phyloP scores from a whole-genome alignment of 805 yeast species.

The Teunomyces kruisii region DNA sequence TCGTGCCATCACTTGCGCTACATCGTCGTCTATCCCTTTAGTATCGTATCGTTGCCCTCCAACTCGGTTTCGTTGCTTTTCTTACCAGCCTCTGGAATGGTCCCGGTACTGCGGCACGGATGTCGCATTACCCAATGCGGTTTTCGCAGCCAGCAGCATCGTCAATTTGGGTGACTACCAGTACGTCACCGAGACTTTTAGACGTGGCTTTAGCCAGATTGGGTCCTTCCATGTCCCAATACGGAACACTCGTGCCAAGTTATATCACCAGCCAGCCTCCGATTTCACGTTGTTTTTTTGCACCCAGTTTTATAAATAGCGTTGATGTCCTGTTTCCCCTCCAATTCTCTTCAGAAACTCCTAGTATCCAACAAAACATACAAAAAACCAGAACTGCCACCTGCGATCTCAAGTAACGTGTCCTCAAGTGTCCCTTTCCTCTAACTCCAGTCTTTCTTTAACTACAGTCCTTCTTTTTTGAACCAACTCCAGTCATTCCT shows the following conservation, averaged over 20 bases:
- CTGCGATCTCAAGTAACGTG: background rate
- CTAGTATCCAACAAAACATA: too few species aligned
- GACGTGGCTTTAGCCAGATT: background rate
- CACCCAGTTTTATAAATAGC: background rate
- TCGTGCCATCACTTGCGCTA: too few species aligned
- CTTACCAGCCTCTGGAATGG: background rate
- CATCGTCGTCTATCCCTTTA: too few species aligned
- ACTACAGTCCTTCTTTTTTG: constrained; percentile 17
- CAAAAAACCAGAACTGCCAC: too few species aligned
- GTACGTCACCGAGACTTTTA: background rate
- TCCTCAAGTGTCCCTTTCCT: background rate
- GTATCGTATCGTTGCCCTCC: background rate
- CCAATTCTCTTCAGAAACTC: background rate
- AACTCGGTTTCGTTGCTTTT: background rate
- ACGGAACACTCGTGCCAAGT: background rate
- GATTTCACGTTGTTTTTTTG: background rate
- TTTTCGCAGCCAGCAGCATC: constrained; percentile 13
- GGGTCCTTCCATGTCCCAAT: background rate
- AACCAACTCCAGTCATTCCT: constrained; percentile 20
- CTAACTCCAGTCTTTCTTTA: constrained; percentile 6
- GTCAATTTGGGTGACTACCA: background rate
- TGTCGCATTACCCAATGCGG: constrained; percentile 3
- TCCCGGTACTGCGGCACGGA: background rate
- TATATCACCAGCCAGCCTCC: background rate
- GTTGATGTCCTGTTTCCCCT: background rate